Evolutionary conservation across 2,329 filamentous ascomycete genomes (phyloP), one percentile per base, ranked within the genome.

Genomic region (Diaporthe destruens): DNA sequence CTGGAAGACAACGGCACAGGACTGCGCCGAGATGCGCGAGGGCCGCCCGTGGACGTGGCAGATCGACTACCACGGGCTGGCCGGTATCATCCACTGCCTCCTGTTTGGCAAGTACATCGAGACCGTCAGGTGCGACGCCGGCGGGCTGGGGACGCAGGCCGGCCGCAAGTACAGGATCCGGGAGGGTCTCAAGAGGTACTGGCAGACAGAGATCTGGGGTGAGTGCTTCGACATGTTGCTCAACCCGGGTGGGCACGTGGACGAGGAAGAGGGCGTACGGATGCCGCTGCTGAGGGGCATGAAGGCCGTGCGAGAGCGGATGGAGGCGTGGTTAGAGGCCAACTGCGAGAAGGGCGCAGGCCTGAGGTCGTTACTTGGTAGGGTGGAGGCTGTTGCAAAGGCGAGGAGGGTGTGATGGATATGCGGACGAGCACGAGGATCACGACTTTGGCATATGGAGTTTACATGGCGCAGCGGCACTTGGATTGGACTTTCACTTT

Each of bases 101-200:
- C 88, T 99, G 4, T 99, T 98, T 80, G 96, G 96, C 12, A 95
- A 94, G 79, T 98, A 98, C 83, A 96, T 99, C 78, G 94, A 98
- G 80, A 97, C 94, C 0, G 84, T 88, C 68, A 87, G 88, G 47
- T 87, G 83, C 77, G 85, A 88, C 77, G 81, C 85, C 36, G 87
- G 87, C 20, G 87, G 87, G 1, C 82, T 92, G 2, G 89, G 88
- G n/a, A 86, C 83, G 1, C 83, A 81, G 18, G 81, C 82, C 9
- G 89, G 87, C 1, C 91, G 93, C 79, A 91, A 87, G 61, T 98
- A 98, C 84, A 90, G 88, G 75, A 91, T 98, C 76, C 89, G 92
- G 67, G 96, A 98, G 82, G 89, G 86, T 18, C 84, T 98, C 74
- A 99, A 99, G 85, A 85, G 96, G 56, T 99, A 99, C 83, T 99